Evolutionary conservation across 2,329 filamentous ascomycete genomes (phyloP), one percentile per base, ranked within the genome.

Genomic region (Endocalyx cinctus): DNA sequence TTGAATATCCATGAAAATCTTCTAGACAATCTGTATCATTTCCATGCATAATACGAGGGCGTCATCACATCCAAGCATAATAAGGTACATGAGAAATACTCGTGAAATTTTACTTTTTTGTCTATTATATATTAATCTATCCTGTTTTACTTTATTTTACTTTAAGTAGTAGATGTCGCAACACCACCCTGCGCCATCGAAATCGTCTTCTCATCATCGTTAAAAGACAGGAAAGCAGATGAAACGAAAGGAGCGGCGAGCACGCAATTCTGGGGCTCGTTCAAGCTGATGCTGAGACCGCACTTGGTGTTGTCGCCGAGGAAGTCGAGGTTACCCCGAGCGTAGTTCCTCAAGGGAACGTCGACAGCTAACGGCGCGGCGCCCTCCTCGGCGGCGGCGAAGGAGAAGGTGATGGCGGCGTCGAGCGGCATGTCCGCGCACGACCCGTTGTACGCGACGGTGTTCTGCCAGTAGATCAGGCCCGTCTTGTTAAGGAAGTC

Each of bases 371-470:
- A 8, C 22, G 22, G 8, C 8, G 8, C 22, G 8, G 22, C 22
- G 10, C 26, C 26, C 26, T 10, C 26, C 8, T 14, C 26, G 11
- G 26, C 26, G 14, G 11, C 26, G 11, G 26, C 26, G 13, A 27
- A 27, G 11, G 12, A 7, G 26, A 27, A 7, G 11, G 26, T n/a
- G 7, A 27, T 8, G 8, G 26, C 15, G 26, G 11, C 26, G 26
- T 27, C 15, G 10, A 8, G 10, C 10, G 26, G 26, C 26, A 27
- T 27, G 26, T 27, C 26, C 26, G 12, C 26, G 26, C 26, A 27
- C 10, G 26, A 27, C 26, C 26, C 26, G 26, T 27, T 27, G 26
- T n/a, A 27, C 8, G 26, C 26, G 8, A 27, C 14, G 8, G 26
- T 8, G 26, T 14, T 27, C 10, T 27, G 10, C 26, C 10, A 15